phyloP scores from a whole-genome alignment of 2,329 filamentous ascomycete species.

The Capronia americana region DNA sequence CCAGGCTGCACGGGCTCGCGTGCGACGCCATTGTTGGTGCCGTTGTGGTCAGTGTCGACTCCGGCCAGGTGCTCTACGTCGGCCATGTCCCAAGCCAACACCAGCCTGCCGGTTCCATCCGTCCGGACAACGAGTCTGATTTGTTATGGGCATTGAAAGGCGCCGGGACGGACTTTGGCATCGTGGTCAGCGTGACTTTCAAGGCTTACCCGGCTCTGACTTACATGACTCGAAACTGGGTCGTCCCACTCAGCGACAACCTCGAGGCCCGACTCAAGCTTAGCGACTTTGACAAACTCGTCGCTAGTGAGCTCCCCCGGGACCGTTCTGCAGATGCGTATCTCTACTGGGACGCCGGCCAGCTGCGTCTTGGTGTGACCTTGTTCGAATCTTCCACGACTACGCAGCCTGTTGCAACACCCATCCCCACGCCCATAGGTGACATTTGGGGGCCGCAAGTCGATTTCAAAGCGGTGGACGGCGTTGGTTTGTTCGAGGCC shows the following conservation, averaged over 20 bases:
- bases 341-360: conserved; percentile 57
- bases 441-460: conserved; percentile 47
- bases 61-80: conserved; percentile 57
- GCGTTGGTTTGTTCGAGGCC: conserved; percentile 60
- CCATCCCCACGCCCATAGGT: conserved; percentile 22
- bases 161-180: conserved; percentile 50
- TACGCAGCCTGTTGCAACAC: conserved; percentile 23
- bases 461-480: conserved; percentile 51
- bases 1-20: conserved; percentile 61
- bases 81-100: conserved; percentile 59
- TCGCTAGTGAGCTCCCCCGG: conserved; percentile 51
- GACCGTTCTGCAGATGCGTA: conserved; percentile 62
- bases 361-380: conserved; percentile 61
- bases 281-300: conserved; percentile 47
- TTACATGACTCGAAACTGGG: conserved; percentile 53
- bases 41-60: conserved; percentile 61
- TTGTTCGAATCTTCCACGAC: conserved; percentile 50
- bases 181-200: conserved; percentile 52
- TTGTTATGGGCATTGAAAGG: conserved; percentile 52
- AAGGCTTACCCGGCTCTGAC: conserved; percentile 52
- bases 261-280: conserved; percentile 49
- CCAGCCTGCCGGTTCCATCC: conserved; percentile 50
- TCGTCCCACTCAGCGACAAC: conserved; percentile 44
- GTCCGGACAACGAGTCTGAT: conserved; percentile 55
- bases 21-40: conserved; percentile 68